phyloP scores from a whole-genome alignment of 139 green algal genomes.

The Coccomyxa sp. region DNA sequence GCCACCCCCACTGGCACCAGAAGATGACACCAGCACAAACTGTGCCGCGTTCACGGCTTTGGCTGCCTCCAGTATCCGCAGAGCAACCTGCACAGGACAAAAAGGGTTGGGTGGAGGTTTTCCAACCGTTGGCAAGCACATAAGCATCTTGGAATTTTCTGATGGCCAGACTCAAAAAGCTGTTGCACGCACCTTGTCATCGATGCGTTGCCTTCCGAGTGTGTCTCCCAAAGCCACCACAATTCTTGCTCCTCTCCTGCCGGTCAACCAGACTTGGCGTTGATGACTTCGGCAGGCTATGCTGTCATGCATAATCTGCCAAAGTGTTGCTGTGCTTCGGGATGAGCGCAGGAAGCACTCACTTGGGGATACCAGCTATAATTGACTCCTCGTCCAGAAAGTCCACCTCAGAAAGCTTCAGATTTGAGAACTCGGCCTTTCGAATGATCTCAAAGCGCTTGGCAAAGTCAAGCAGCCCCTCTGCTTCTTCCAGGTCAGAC shows the following conservation, averaged over 20 bases:
- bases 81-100: neutral
- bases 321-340: neutral
- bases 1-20: constrained; percentile 3
- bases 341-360: neutral
- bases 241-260: neutral
- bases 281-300: neutral
- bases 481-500: constrained; percentile 1
- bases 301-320: neutral
- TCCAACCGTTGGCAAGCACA: neutral
- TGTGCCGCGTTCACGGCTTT: neutral
- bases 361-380: neutral
- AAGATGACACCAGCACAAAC: constrained; percentile 19
- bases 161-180: neutral
- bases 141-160: neutral
- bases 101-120: neutral
- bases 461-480: constrained; percentile 26
- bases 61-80: constrained; percentile 8
- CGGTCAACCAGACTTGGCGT: neutral
- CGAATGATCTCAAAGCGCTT: constrained; percentile 11
- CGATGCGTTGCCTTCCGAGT: neutral
- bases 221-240: neutral
- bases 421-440: neutral
- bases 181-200: neutral
- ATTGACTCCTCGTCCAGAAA: constrained; percentile 1
- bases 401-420: constrained; percentile 9